Conservation (phyloP, 2,329 filamentous ascomycete genomes). For the Diaporthe batatas region DNA sequence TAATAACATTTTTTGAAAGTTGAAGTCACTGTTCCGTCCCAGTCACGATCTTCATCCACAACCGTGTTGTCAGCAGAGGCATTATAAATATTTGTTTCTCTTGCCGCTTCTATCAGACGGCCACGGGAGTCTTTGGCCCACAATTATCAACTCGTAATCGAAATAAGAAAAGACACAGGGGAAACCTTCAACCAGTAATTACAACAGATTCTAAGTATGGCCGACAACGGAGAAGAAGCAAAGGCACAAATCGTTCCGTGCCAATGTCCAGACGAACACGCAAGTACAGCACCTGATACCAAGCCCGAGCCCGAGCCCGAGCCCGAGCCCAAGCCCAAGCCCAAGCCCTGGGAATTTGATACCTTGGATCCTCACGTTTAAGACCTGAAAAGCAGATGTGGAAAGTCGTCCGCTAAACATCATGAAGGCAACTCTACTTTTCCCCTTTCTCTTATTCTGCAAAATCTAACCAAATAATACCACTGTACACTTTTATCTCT, state of each 20-base stretch:
- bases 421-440: no score
- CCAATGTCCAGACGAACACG: constrained; percentile 28
- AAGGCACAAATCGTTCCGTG: constrained; percentile 22
- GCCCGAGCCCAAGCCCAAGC: background rate
- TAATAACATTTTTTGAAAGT: constrained; percentile 27
- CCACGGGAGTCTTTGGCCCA: no score
- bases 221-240: constrained; percentile 1
- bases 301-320: no score
- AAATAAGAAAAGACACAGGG: background rate
- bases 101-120: background rate
- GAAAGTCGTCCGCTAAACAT: background rate
- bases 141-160: background rate
- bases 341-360: background rate
- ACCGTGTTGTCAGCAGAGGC: background rate
- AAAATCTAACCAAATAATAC: background rate
- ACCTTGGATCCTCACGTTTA: background rate
- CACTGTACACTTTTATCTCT: background rate
- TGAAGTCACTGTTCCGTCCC: background rate
- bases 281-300: background rate
- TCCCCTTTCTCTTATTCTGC: background rate
- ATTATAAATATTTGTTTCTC: background rate
- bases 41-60: background rate
- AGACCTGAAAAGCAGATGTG: background rate
- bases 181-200: background rate
- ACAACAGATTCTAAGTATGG: background rate